Conservation (phyloP, 176 grass and related monocot species). For the Zea luxurians region DNA sequence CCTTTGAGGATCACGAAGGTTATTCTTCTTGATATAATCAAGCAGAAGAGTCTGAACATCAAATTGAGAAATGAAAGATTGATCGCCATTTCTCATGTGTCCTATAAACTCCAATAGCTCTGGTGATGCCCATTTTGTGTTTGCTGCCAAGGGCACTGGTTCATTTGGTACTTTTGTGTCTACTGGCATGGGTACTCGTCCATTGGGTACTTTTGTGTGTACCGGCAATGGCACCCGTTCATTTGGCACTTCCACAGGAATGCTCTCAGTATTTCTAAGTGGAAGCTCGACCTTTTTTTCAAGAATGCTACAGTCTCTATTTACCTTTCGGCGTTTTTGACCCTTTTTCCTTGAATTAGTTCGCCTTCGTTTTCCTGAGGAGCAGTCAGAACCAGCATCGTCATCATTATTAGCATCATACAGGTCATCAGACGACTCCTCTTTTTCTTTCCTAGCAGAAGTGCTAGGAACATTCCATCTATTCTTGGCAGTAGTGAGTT, state of each 20-base stretch:
- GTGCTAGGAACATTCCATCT: constrained; percentile 62
- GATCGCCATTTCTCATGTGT: constrained; percentile 73
- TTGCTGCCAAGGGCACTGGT: constrained; percentile 30
- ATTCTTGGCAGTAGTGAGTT: constrained; percentile 77
- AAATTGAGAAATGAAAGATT: constrained; percentile 67
- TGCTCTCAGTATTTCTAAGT: constrained; percentile 26
- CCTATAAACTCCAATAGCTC: constrained; percentile 85
- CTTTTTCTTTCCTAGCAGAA: constrained; percentile 56
- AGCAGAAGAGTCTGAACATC: constrained; percentile 92
- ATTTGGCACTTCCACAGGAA: constrained; percentile 44
- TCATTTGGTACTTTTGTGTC: constrained; percentile 48
- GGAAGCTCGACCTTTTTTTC: constrained; percentile 36
- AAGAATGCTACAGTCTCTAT: constrained; percentile 34
- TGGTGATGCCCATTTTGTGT: constrained; percentile 77
- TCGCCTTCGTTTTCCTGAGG: constrained; percentile 50
- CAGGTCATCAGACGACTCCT: constrained; percentile 82
- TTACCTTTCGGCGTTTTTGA: constrained; percentile 47
- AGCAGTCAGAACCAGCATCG: constrained; percentile 80
- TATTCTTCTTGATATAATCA: constrained; percentile 94
- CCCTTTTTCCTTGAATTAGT: constrained; percentile 58
- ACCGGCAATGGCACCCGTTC: constrained; percentile 38
- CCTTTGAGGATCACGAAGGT: constrained; percentile 77
- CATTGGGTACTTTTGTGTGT: constrained; percentile 46
- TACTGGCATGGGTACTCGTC: constrained; percentile 35
- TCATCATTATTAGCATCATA: constrained; percentile 77